Percentiles rank a stretch among this genome's conserved stretches.
phyloP scores from a whole-genome alignment of 257 asterid genomes.

The Penstemon davidsonii region DNA sequence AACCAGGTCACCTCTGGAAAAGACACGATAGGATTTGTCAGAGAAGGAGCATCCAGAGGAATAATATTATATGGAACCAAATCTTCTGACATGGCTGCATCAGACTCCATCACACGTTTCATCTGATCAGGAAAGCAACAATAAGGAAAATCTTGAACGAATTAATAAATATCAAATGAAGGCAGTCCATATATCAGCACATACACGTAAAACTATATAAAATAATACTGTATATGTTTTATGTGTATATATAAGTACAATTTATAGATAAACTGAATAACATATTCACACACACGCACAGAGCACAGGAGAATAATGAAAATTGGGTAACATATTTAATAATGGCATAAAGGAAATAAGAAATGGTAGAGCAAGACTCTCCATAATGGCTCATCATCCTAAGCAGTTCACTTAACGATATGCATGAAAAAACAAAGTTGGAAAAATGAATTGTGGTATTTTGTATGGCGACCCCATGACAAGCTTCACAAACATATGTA shows the following conservation, averaged over 20 bases:
- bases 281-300: neutral
- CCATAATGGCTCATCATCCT: neutral
- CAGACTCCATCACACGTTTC: conserved; percentile 89
- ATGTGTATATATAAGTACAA: no score
- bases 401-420: neutral
- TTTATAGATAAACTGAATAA: neutral
- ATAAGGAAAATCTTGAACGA: conserved; percentile 20
- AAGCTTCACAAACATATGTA: conserved; percentile 9
- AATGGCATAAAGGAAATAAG: neutral
- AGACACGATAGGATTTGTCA: conserved; percentile 67
- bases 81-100: conserved; percentile 99
- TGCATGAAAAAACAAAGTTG: conserved; percentile 3
- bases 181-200: neutral
- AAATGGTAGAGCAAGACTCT: conserved; percentile 14
- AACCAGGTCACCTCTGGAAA: conserved; percentile 71
- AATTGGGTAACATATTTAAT: neutral
- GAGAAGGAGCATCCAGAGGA: conserved; percentile 82
- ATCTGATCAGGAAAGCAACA: conserved; percentile 52
- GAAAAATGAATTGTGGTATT: conserved; percentile 1
- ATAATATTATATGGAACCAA: conserved; percentile 80
- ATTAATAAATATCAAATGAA: conserved; percentile 14
- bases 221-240: no score
- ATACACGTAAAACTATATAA: no score
- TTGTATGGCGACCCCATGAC: neutral
- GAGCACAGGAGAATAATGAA: neutral